Conservation (phyloP, 768 basidiomycete species). For the Pleurotus tuber-regium region DNA sequence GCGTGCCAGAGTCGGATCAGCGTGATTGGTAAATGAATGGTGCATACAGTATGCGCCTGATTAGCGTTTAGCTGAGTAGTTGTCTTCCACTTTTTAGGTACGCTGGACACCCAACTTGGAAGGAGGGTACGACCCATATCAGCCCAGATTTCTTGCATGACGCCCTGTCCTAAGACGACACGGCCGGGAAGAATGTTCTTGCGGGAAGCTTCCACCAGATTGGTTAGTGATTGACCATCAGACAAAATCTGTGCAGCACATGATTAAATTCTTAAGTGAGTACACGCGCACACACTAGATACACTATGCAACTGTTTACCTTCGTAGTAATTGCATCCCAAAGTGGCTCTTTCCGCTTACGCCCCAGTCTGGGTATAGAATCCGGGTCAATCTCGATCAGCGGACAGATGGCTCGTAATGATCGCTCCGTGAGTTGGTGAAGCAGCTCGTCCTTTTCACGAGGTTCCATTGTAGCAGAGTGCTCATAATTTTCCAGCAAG, state of each 20-base stretch:
- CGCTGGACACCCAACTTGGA: conserved; percentile 28
- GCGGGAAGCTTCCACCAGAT: not conserved
- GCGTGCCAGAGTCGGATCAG: not conserved
- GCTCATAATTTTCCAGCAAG: too few species aligned
- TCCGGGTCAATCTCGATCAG: too few species aligned
- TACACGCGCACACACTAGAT: too few species aligned
- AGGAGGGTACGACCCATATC: conserved; percentile 27
- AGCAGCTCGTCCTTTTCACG: too few species aligned
- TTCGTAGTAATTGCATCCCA: too few species aligned
- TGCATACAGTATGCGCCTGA: not conserved
- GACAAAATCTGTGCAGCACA: not conserved
- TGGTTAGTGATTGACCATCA: not conserved
- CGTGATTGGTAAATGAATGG: not conserved
- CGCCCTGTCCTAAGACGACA: conserved; percentile 25
- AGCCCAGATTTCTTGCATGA: conserved; percentile 25
- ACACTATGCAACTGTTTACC: too few species aligned
- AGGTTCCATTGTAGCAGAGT: too few species aligned
- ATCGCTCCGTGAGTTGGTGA: too few species aligned
- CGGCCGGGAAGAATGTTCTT: not conserved
- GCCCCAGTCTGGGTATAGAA: too few species aligned
- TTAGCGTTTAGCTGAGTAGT: not conserved
- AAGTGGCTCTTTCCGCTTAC: too few species aligned
- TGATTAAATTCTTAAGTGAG: not conserved
- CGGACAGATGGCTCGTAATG: too few species aligned
- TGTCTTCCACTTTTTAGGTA: conserved; percentile 24